Evolutionary conservation across 805 yeast genomes (phyloP).

Genomic region (Teunomyces lycoperdinae): DNA sequence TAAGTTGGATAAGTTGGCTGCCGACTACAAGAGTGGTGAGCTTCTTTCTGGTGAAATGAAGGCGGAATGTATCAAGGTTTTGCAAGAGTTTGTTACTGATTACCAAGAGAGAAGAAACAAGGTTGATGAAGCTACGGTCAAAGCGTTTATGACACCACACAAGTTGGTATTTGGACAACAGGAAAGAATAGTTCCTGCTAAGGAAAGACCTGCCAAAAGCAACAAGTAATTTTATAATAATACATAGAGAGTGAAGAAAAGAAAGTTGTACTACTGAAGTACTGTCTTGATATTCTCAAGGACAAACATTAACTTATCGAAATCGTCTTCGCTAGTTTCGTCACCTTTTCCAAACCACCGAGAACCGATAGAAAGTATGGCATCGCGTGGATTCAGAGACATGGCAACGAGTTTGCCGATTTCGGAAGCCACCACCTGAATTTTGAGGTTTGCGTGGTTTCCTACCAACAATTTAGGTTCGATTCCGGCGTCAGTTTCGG

Average conservation of each 20-base stretch:
- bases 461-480: constrained; percentile 50
- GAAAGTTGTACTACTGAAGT: not conserved
- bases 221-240: constrained; percentile 21
- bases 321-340: constrained; percentile 32
- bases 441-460: constrained; percentile 43
- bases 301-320: constrained; percentile 44
- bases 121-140: constrained; percentile 60
- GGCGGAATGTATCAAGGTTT: constrained; percentile 73
- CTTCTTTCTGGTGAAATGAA: constrained; percentile 92
- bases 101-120: constrained; percentile 78
- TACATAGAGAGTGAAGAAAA: not conserved
- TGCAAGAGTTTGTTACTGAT: constrained; percentile 73
- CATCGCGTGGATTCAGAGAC: constrained; percentile 32
- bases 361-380: constrained; percentile 45
- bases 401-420: constrained; percentile 41
- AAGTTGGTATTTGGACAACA: constrained; percentile 70
- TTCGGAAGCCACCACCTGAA: constrained; percentile 49
- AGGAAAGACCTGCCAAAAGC: constrained; percentile 45
- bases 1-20: constrained; percentile 58
- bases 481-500: constrained; percentile 27
- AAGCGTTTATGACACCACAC: constrained; percentile 80
- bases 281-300: constrained; percentile 22
- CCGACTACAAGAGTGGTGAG: constrained; percentile 74
- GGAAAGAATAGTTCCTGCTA: constrained; percentile 71
- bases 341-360: constrained; percentile 44